Evolutionary conservation across 345 rosid species (phyloP), one percentile per base, ranked within the genome.

Genomic region (Hirschfeldia incana): DNA sequence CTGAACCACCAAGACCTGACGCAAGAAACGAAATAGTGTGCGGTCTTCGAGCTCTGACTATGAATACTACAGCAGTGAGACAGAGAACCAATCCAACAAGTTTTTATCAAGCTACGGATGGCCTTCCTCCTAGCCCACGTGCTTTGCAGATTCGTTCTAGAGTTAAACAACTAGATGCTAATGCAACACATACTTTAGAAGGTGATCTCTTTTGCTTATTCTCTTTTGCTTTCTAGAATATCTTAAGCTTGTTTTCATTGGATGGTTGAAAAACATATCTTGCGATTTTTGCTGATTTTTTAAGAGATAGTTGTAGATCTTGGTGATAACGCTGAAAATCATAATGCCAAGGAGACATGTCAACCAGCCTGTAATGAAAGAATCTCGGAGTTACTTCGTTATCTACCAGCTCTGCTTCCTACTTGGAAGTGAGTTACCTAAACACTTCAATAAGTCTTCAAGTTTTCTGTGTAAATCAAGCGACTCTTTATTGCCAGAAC

Each of bases 341-440:
- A 61, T 68, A 62, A 65, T 72, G 73, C 30, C 74, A 81, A 78
- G 39, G 84, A 80, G 65, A 74, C 27, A 71, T 78, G 66, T 36
- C 49, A 29, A 39, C 68, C 34, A 61, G 26, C 44, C 75, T 36
- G 75, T 59, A 66, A 13, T 61, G 73, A 81, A 80, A 72, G 65
- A 60, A 36, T 70, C 30, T 5, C 13, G 26, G 46, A 59, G 17
- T 84, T 77, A 69, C 66, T 33, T 80, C 73, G 21, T 29, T 60
- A 81, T 82, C 78, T 65, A 58, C 96, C 96, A 78, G 74, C 88
- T 74, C 37, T 32, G 27, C 2, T 64, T 67, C 77, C 84, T 62
- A 85, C 82, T 73, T 91, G 96, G 93, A 88, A 30, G 96, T 90
- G 81, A 69, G 90, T 80, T 71, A 65, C 58, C 33, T 39, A 29